Base-by-base conservation (phyloP, 495 filamentous ascomycete species). In the Penicillium ochrochloron region DNA sequence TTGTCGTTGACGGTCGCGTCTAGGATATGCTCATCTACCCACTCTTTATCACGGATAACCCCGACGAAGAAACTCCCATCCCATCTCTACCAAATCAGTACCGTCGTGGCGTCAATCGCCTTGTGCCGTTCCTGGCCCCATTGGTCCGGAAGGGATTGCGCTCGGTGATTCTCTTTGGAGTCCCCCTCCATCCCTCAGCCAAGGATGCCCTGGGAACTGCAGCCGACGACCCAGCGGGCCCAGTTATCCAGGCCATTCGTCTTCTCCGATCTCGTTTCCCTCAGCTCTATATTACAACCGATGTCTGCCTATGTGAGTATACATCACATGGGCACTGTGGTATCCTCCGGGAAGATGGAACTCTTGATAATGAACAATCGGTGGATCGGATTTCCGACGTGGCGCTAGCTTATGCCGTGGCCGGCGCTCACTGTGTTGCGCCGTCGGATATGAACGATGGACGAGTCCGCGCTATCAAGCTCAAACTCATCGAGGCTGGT, bases 391-490 rank as follows among this genome's bases (percentile, higher is more conserved):
- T 99, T 68, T 92, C 90, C 17, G 92, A 97, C 76, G 94, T 96
- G 19, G 93, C 95, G 17, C 81, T 98, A 61, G 90, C 94, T 27
- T 99, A 98, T 75, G 95, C 96, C 3, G 82, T 87, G 66, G 96
- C 95, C 29, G 95, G 95, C 60, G 95, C 93, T 2, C 95, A 99
- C 75, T 98, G 94, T 76, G 93, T 99, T 37, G 95, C 95, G 0
- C 95, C 95, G 0, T 95, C 91, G 17, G 95, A 99, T 77, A 99
- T 99, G 95, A 99, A 99, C 73, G 95, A 99, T 72, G 95, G 95
- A 46, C 90, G 95, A 63, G 92, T 99, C 62, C 89, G 93, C 52
- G 94, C 93, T 60, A 99, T 98, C 73, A 99, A 99, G 79, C 84
- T 96, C 37, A 97, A 97, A 78, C 78, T 99, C 62, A 97, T 97